Percentiles rank a stretch among this genome's conserved stretches.
Evolutionary conservation across 306 rosid species (phyloP).

Genomic region (Begonia fuchsioides): DNA sequence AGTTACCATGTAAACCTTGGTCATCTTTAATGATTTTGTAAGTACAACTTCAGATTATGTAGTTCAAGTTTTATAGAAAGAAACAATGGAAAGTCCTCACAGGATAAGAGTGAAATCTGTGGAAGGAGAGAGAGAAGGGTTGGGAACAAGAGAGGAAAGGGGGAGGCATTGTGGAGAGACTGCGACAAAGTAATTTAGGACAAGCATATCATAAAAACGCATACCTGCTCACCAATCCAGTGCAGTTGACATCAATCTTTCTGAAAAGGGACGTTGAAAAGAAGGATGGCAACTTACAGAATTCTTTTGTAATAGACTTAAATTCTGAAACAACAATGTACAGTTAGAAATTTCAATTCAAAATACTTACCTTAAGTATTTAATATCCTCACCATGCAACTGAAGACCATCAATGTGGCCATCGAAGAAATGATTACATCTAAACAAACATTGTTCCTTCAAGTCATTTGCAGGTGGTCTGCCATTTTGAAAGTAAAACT

Average conservation of each 20-base stretch:
- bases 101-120: no score
- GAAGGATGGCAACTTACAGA: conserved; percentile 97
- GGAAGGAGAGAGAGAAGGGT: no score
- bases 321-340: conserved; percentile 47
- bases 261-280: conserved; percentile 58
- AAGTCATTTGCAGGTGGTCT: conserved; percentile 74
- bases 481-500: conserved; percentile 91
- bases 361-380: conserved; percentile 8
- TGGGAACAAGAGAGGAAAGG: no score
- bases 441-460: conserved; percentile 59
- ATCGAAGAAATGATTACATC: conserved; percentile 53
- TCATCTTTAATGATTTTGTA: no score
- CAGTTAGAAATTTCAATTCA: conserved; percentile 12
- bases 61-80: no score
- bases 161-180: no score
- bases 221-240: conserved; percentile 83
- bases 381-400: conserved; percentile 62
- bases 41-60: no score
- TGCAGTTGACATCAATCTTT: conserved; percentile 61
- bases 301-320: conserved; percentile 68
- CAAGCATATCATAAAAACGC: conserved; percentile 4
- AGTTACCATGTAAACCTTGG: no score
- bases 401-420: conserved; percentile 67
- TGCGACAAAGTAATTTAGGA: no score
- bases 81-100: no score